phyloP scores from a whole-genome alignment of 345 rosid genomes.

The Aquilaria sinensis region DNA sequence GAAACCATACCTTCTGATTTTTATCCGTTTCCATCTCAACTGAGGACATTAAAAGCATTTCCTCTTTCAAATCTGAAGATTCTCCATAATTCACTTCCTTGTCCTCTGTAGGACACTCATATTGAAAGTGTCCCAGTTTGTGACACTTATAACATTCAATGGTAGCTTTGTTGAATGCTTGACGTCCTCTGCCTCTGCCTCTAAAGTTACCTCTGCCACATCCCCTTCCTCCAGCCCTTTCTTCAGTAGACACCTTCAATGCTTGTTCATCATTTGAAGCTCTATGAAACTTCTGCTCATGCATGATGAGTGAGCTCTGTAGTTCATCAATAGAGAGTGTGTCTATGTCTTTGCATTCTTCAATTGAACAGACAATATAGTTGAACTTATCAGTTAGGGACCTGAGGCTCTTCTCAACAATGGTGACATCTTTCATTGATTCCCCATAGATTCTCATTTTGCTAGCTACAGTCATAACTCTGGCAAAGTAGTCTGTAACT shows the following conservation, averaged over 20 bases:
- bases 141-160: no score
- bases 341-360: slow-evolving; percentile 6
- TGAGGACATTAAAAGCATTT: background rate
- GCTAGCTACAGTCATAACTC: background rate
- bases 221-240: background rate
- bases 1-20: background rate
- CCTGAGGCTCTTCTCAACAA: slow-evolving; percentile 3
- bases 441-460: slow-evolving; percentile 6
- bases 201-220: background rate
- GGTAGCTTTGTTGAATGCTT: background rate
- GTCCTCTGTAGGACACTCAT: no score
- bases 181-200: background rate
- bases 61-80: background rate
- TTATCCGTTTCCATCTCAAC: background rate
- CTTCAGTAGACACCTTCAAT: background rate
- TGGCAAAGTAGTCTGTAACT: background rate
- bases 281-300: background rate
- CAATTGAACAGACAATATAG: slow-evolving; percentile 2
- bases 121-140: background rate
- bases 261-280: slow-evolving; percentile 7
- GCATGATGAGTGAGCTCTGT: background rate
- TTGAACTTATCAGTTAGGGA: background rate
- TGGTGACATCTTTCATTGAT: background rate
- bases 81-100: no score
- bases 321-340: slow-evolving; percentile 6